Base-by-base conservation (phyloP, 2,329 filamentous ascomycete genomes). In the Colletotrichum eleusines region DNA sequence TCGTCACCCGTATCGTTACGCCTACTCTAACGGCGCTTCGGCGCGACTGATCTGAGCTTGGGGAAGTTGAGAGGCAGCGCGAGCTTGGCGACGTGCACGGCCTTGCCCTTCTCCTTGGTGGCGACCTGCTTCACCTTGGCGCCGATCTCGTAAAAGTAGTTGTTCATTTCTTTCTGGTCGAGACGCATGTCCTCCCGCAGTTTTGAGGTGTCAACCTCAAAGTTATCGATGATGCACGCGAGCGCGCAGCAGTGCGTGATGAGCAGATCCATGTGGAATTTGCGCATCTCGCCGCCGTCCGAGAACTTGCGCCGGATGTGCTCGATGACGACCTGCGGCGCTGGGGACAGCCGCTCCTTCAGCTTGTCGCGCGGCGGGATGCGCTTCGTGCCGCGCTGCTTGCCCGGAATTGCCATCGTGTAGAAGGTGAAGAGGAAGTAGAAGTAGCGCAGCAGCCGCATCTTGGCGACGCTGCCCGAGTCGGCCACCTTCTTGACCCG, bases 31-130 rank as follows among this genome's bases (percentile, higher is more conserved):
- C 72, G 71, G 57, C 70, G 68, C 57, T 73, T 75, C 42, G 74
- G 74, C 38, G 71, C 74, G 57, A 76, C 78, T 31, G 78, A 76
- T 62, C 79, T 77, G 75, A 82, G 80, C 83, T 92, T 94, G 1
- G 95, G 96, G 79, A 98, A 98, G 70, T 91, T 87, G 57, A 98
- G 83, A 3, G 96, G 96, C 73, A 98, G 80, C 75, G 87, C 89
- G 76, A 98, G 83, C 75, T 90, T 90, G 16, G 92, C 94, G 60
- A 95, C 82, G 71, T 87, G 82, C 38, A 80, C 76, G 68, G 80
- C 80, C 70, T 81, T 86, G 72, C 90, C 89, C 66, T 89, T 89
- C 66, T 89, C 88, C 74, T 90, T 90, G 40, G 87, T 88, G 74
- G 90, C 86, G 69, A 88, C 85, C 74, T 85, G 82, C 78, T 86